phyloP scores from a whole-genome alignment of 768 basidiomycete genomes.

The Naganishia friedmannii region DNA sequence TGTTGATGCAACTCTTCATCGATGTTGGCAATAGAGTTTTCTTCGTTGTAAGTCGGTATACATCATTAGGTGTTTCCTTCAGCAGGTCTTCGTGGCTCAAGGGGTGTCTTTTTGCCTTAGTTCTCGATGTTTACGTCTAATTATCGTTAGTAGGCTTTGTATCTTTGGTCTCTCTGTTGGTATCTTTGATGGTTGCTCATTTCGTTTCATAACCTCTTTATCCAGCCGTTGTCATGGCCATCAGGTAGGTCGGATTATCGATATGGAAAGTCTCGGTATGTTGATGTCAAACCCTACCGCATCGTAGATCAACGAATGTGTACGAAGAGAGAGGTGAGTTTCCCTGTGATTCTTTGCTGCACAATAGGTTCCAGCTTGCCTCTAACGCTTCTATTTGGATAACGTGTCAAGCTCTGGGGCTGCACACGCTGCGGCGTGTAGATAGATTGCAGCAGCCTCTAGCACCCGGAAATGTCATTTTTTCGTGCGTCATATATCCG shows the following conservation, averaged over 20 bases:
- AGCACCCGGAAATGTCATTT: not conserved
- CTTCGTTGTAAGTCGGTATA: not conserved
- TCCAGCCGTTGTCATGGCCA: slow-evolving; percentile 8
- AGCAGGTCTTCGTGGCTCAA: not conserved
- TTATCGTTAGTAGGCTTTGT: slow-evolving; percentile 20
- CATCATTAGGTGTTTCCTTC: not conserved
- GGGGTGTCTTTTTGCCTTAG: no score
- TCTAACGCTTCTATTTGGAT: no score
- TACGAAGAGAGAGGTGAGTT: slow-evolving; percentile 45
- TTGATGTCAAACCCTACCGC: no score
- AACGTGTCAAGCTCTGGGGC: not conserved
- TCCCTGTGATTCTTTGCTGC: not conserved
- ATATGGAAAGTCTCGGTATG: no score
- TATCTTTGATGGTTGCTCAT: no score
- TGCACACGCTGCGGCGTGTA: not conserved
- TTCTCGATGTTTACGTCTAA: slow-evolving; percentile 23
- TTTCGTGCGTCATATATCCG: not conserved
- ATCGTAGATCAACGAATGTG: slow-evolving; percentile 47
- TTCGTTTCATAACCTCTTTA: no score
- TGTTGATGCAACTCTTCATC: not conserved
- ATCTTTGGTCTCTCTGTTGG: not conserved
- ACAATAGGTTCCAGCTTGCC: no score
- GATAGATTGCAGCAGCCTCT: not conserved
- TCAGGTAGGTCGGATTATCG: not conserved
- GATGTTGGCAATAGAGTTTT: not conserved